A percentile compares a stretch with the other conserved stretches of the same genome.
Conservation (phyloP, 768 basidiomycete genomes). For the Panaeolus cyanescens region DNA sequence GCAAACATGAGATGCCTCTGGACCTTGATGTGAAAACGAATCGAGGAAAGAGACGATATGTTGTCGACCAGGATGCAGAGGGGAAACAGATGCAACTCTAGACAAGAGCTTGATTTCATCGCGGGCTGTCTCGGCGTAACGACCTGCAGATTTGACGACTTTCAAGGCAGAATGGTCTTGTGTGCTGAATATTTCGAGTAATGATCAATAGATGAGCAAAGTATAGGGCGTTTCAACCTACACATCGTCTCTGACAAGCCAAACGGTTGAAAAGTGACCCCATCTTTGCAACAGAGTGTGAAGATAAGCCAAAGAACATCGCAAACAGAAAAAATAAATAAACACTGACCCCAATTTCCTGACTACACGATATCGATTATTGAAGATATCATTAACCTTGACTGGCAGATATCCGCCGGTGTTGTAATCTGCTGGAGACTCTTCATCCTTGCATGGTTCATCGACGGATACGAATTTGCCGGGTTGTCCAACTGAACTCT, state of each 20-base stretch:
- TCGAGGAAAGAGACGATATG: constrained; percentile 91
- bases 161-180: constrained; percentile 87
- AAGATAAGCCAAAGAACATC: constrained; percentile 24
- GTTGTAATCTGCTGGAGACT: constrained; percentile 84
- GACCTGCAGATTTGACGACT: constrained; percentile 91
- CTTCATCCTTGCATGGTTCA: constrained; percentile 74
- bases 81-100: constrained; percentile 70
- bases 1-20: constrained; percentile 79
- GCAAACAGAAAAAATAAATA: constrained; percentile 9
- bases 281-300: constrained; percentile 52
- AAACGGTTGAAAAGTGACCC: constrained; percentile 96
- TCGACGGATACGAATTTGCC: constrained; percentile 68
- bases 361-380: constrained; percentile 81
- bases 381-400: constrained; percentile 80
- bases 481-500: constrained; percentile 57
- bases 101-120: constrained; percentile 94
- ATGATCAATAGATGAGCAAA: constrained; percentile 7
- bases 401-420: constrained; percentile 80
- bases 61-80: constrained; percentile 74
- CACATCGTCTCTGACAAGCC: constrained; percentile 83
- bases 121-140: constrained; percentile 94
- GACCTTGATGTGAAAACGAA: constrained; percentile 78
- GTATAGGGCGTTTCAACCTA: constrained; percentile 39
- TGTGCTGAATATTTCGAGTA: constrained; percentile 40
- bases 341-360: constrained; percentile 81